A percentile compares a stretch with the other conserved stretches of the same genome.
Conservation (phyloP, 2,329 filamentous ascomycete genomes). For the Ascochyta lentis region DNA sequence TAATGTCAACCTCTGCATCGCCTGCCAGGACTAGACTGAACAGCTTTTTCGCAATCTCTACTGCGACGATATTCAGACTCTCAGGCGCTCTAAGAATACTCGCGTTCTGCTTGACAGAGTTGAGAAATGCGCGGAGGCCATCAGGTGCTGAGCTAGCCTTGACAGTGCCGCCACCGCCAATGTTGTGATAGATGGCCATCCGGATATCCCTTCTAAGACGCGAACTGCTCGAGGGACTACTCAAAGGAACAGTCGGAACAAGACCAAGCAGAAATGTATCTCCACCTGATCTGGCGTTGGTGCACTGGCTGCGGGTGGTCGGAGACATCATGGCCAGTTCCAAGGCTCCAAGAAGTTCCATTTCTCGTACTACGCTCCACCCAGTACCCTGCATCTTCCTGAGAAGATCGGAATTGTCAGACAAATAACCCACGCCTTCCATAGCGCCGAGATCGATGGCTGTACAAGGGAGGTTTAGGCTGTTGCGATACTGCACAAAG, state of each 20-base stretch:
- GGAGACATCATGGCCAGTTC: not conserved
- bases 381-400: not conserved
- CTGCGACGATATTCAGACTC: not conserved
- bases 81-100: not conserved
- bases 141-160: no score
- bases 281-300: not conserved
- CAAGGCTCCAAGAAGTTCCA: not conserved
- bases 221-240: no score
- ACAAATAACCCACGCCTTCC: constrained; percentile 28
- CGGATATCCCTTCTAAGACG: no score
- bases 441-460: constrained; percentile 27
- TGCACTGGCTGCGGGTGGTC: not conserved
- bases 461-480: constrained; percentile 41
- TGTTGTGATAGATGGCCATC: no score
- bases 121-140: no score
- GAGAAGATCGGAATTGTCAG: not conserved
- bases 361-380: not conserved
- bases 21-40: not conserved
- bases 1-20: not conserved
- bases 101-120: no score
- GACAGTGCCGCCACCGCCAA: no score
- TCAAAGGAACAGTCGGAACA: no score
- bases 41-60: not conserved
- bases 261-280: no score
- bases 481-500: constrained; percentile 35